A percentile compares a stretch with the other conserved stretches of the same genome.
Conservation (phyloP, 169 alveolate species). For the Toxoplasma gondii region DNA sequence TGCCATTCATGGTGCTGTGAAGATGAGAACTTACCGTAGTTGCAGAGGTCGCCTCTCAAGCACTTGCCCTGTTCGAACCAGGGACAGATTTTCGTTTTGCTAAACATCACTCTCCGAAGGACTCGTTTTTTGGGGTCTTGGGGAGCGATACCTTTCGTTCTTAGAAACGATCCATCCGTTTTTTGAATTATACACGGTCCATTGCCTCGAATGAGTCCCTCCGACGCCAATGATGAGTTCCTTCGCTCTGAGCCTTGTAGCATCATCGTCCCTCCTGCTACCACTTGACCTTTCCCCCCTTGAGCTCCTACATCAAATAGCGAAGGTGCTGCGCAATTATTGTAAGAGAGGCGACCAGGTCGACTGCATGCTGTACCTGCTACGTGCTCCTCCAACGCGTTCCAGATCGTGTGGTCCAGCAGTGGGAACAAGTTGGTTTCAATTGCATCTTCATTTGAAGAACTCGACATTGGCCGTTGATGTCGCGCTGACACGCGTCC, state of each 20-base stretch:
- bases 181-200: background rate
- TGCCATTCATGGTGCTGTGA: background rate
- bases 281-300: too few relatives aligned
- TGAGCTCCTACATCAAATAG: too few relatives aligned
- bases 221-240: background rate
- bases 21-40: background rate
- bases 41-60: slow-evolving; percentile 29
- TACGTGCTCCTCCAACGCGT: background rate
- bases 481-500: background rate
- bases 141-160: slow-evolving; percentile 22
- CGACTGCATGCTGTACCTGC: background rate
- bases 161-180: slow-evolving; percentile 7
- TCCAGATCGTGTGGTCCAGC: background rate
- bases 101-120: background rate
- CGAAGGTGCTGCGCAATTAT: too few relatives aligned
- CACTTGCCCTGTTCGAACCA: slow-evolving; percentile 24
- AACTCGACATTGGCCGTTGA: background rate
- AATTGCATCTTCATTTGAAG: background rate
- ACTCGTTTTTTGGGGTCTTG: slow-evolving; percentile 4
- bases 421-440: background rate
- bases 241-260: background rate
- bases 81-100: slow-evolving; percentile 21
- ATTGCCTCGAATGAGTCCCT: background rate
- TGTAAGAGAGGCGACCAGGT: too few relatives aligned
- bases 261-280: background rate